phyloP scores from a whole-genome alignment of 2,329 filamentous ascomycete species.

The Fusarium abutilonis region DNA sequence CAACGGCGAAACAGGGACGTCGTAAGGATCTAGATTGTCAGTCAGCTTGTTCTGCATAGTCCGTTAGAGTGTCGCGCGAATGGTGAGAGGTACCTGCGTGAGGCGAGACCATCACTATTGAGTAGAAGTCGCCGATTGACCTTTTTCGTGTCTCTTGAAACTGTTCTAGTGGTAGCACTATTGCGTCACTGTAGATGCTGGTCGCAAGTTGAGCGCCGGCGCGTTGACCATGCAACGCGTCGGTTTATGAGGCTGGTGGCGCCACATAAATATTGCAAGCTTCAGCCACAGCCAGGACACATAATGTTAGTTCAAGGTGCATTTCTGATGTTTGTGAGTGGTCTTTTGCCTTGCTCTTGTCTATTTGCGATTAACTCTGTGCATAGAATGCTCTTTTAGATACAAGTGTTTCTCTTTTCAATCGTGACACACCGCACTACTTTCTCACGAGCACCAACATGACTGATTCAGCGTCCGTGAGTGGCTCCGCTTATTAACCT shows the following conservation, averaged over 20 bases:
- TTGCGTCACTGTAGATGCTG: constrained; percentile 39
- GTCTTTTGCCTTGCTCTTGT: too few relatives aligned
- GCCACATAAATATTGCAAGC: constrained; percentile 18
- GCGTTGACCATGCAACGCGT: constrained; percentile 37
- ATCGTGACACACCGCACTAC: too few relatives aligned
- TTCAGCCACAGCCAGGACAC: constrained; percentile 20
- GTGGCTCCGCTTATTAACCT: background rate
- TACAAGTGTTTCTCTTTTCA: too few relatives aligned
- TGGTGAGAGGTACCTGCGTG: constrained; percentile 23
- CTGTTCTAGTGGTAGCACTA: constrained; percentile 17
- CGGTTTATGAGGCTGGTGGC: constrained; percentile 29
- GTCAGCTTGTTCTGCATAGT: constrained; percentile 9
- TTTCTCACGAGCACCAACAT: background rate
- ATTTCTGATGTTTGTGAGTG: too few relatives aligned
- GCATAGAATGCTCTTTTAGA: too few relatives aligned
- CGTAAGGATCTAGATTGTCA: constrained; percentile 38
- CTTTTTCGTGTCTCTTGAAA: constrained; percentile 8
- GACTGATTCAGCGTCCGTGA: background rate
- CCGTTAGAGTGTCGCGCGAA: background rate
- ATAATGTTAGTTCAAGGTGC: background rate
- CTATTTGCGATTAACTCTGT: too few relatives aligned
- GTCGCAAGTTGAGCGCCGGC: constrained; percentile 39
- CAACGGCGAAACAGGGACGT: constrained; percentile 38
- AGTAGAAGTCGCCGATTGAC: constrained; percentile 18
- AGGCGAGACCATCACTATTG: constrained; percentile 19